Evolutionary conservation across 2,329 filamentous ascomycete species (phyloP), one percentile per base, ranked within the genome.

Genomic region (Xylaria sp.): DNA sequence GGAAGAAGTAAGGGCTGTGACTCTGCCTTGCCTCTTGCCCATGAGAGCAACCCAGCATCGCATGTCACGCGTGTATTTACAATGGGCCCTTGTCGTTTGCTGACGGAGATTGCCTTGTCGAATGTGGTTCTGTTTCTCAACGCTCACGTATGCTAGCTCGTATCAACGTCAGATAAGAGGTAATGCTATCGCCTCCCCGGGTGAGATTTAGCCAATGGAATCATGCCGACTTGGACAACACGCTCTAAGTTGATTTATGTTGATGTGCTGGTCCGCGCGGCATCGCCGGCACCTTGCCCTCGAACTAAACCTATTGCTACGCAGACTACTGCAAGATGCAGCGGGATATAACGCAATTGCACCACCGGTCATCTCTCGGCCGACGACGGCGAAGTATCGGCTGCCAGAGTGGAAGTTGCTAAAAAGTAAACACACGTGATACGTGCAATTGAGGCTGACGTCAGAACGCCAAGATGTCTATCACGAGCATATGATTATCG

Each of bases 381-480:
- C 44, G 23, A 28, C 56, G n/a, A 7, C 15, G 23, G n/a, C 11
- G 23, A 33, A 7, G 15, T 11, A 46, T 31, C 2, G 15, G 31
- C 48, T 57, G 20, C 51, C 38, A 33, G 13, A 46, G 26, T 17
- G 13, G 11, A 58, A 40, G 44, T 64, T n/a, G 33, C 13, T 49
- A 51, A 44, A 28, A 36, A 4, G 26, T 31, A 44, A 23, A 48
- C 40, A 53, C 60, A 63, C 60, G 60, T 63, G 60, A 57, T 46
- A 33, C 17, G 2, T 48, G 0, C 28, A n/a, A 49, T 17, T 48
- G 20, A 63, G 49, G 60, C 62, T 64, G 62, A 64, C 44, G 53
- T 64, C 44, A 59, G 62, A 59, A 58, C 4, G 54, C 54, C 42
- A 51, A 51, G 53, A 26, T 1, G 4, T 17, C 23, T 44, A 33